A percentile compares a stretch with the other conserved stretches of the same genome.
Conservation (phyloP, 306 rosid genomes). For the Arachis stenosperma region DNA sequence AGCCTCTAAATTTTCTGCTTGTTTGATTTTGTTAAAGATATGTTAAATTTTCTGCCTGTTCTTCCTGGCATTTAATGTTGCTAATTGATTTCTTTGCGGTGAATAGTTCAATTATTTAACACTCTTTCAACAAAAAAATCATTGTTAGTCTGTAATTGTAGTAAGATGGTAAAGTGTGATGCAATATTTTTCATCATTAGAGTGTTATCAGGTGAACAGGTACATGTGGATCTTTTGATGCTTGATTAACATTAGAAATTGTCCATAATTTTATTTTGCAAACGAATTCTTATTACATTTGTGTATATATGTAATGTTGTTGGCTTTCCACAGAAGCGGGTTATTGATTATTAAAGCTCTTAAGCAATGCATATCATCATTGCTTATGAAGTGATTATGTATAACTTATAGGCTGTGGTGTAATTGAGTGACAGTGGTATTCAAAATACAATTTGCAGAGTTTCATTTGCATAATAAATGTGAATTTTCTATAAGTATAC, state of each 20-base stretch:
- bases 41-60: no score
- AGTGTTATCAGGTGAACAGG: slow-evolving; percentile 8
- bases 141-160: no score
- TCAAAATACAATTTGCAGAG: neutral
- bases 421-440: neutral
- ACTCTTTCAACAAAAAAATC: no score
- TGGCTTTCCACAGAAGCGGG: slow-evolving; percentile 13
- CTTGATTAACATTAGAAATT: neutral
- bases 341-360: neutral
- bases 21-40: no score
- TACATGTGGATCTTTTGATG: neutral
- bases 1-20: no score
- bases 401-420: slow-evolving; percentile 3
- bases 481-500: neutral
- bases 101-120: no score
- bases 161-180: neutral
- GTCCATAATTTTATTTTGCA: neutral
- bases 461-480: neutral
- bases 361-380: neutral
- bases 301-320: neutral
- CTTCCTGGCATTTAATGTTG: no score
- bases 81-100: no score
- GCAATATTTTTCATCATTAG: neutral
- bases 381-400: slow-evolving; percentile 2
- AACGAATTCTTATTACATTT: no score